phyloP scores from a whole-genome alignment of 1,284 basidiomycete genomes.

The Rhodotorula sp. region DNA sequence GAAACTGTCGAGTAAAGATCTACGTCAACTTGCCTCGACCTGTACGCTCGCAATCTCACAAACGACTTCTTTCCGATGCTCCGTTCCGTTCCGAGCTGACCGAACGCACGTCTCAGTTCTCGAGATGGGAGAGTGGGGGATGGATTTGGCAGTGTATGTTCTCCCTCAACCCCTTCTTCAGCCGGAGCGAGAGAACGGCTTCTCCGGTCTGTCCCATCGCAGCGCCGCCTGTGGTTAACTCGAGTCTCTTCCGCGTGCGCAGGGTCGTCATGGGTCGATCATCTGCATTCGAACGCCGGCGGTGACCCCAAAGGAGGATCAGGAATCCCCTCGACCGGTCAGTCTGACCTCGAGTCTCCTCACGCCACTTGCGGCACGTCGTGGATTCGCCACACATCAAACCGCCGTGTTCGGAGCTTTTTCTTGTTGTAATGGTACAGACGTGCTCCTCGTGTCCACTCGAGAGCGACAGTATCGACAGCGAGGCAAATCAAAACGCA shows the following conservation, averaged over 20 bases:
- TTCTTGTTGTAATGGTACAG: too few species aligned
- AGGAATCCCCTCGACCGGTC: too few species aligned
- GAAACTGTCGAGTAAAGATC: constrained; percentile 29
- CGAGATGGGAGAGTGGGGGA: constrained; percentile 36
- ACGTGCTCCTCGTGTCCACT: too few species aligned
- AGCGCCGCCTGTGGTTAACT: background rate
- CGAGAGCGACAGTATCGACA: too few species aligned
- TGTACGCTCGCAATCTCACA: background rate
- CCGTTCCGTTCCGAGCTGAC: too few species aligned
- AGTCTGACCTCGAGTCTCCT: background rate
- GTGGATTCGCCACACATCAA: too few species aligned
- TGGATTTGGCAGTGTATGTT: constrained; percentile 29
- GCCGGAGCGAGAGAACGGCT: too few species aligned
- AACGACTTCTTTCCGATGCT: too few species aligned
- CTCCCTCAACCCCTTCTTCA: background rate
- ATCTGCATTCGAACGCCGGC: constrained; percentile 27
- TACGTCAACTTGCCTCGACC: constrained; percentile 19
- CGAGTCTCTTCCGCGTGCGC: background rate
- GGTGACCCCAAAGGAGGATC: background rate
- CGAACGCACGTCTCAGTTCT: constrained; percentile 2
- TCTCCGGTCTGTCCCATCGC: too few species aligned
- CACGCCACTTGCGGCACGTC: background rate
- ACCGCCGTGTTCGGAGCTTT: too few species aligned
- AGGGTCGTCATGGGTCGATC: constrained; percentile 30
- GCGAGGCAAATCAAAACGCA: too few species aligned